A percentile compares a stretch with the other conserved stretches of the same genome.
phyloP scores from a whole-genome alignment of 2,329 filamentous ascomycete species.

The Hypoxylon sp. region DNA sequence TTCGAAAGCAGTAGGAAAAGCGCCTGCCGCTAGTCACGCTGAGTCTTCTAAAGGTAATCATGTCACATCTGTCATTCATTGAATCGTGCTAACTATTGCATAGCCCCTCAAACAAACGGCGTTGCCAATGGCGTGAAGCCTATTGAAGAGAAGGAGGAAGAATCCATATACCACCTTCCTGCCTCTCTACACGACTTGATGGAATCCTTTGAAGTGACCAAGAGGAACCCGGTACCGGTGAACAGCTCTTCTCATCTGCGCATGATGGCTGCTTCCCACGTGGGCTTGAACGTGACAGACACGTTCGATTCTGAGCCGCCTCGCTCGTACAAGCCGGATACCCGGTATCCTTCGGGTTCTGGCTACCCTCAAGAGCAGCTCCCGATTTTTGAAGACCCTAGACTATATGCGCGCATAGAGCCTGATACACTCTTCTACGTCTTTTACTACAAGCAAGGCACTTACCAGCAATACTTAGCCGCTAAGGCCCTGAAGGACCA shows the following conservation, averaged over 20 bases:
- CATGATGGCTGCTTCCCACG: conserved; percentile 79
- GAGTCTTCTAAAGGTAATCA: conserved; percentile 57
- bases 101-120: conserved; percentile 60
- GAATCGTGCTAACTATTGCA: conserved; percentile 28
- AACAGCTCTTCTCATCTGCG: conserved; percentile 73
- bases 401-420: conserved; percentile 88
- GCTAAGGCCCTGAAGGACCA: conserved; percentile 98
- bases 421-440: conserved; percentile 98
- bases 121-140: conserved; percentile 61
- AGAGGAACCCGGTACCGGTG: conserved; percentile 69
- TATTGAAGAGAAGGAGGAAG: conserved; percentile 54
- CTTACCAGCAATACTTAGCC: conserved; percentile 93
- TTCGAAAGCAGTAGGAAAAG: conserved; percentile 56
- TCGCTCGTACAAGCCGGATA: conserved; percentile 83
- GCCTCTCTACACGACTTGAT: conserved; percentile 88
- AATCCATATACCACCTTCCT: conserved; percentile 93
- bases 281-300: conserved; percentile 70
- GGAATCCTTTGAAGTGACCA: conserved; percentile 87
- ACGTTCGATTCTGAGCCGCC: conserved; percentile 82
- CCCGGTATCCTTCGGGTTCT: conserved; percentile 76
- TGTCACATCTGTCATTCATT: conserved; percentile 6
- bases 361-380: conserved; percentile 95
- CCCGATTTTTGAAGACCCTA: conserved; percentile 87
- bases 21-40: conserved; percentile 51
- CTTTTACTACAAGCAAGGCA: conserved; percentile 98